phyloP scores from a whole-genome alignment of 306 rosid genomes.

The Prunus mume region DNA sequence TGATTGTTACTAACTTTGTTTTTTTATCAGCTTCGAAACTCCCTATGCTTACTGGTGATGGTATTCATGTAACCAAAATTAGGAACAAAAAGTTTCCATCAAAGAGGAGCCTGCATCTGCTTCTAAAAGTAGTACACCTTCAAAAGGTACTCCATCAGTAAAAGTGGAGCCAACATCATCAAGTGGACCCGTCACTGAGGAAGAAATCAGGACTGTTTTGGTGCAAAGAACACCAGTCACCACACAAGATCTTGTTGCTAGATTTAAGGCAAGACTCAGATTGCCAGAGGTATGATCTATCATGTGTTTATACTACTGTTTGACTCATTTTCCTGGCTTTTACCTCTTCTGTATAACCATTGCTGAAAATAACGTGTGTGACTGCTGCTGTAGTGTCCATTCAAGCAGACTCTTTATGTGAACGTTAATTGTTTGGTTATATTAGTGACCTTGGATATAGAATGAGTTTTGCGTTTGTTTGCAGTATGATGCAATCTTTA shows the following conservation, averaged over 20 bases:
- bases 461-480: not conserved
- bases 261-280: conserved; percentile 77
- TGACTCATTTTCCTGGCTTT: not conserved
- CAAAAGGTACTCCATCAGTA: conserved; percentile 51
- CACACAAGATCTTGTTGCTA: conserved; percentile 89
- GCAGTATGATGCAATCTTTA: not conserved
- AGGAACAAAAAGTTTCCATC: conserved; percentile 61
- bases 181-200: conserved; percentile 82
- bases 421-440: not conserved
- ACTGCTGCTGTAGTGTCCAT: not conserved
- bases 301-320: conserved; percentile 10
- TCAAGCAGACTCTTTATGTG: not conserved
- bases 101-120: conserved; percentile 51
- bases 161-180: conserved; percentile 46
- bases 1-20: conserved; percentile 23
- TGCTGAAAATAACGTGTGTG: not conserved
- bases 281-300: conserved; percentile 52
- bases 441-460: too few species aligned
- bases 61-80: conserved; percentile 12
- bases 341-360: not conserved
- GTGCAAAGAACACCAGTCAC: conserved; percentile 80
- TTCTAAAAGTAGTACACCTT: conserved; percentile 49
- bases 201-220: conserved; percentile 85
- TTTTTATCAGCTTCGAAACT: conserved; percentile 2
- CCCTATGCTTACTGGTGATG: not conserved